A percentile compares a stretch with the other conserved stretches of the same genome.
phyloP scores from a whole-genome alignment of 768 basidiomycete genomes.

The Boletus insuetus region DNA sequence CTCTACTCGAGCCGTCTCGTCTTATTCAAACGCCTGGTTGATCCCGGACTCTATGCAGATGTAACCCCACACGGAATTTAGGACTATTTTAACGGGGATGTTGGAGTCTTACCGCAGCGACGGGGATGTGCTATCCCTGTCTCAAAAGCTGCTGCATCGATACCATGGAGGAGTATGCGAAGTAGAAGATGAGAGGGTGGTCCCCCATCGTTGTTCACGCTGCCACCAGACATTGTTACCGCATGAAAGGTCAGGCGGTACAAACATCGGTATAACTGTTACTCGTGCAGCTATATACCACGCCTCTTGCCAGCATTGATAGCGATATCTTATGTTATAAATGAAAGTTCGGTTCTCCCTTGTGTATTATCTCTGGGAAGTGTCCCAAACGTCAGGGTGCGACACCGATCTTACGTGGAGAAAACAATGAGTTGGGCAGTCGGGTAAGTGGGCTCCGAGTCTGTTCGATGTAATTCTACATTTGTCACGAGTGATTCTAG shows the following conservation, averaged over 20 bases:
- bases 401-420: no score
- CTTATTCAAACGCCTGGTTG: constrained; percentile 88
- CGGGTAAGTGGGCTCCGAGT: no score
- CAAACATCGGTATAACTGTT: constrained; percentile 39
- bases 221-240: constrained; percentile 51
- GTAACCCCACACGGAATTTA: constrained; percentile 79
- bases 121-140: constrained; percentile 84
- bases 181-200: constrained; percentile 64
- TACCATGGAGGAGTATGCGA: constrained; percentile 56
- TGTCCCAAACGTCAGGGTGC: no score
- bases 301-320: constrained; percentile 36
- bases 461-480: no score
- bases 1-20: constrained; percentile 76
- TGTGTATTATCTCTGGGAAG: background rate
- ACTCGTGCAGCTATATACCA: constrained; percentile 66
- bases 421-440: no score
- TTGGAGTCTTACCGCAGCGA: constrained; percentile 91
- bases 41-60: constrained; percentile 52
- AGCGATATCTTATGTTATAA: constrained; percentile 4
- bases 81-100: constrained; percentile 91
- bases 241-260: constrained; percentile 16
- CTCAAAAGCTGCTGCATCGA: constrained; percentile 76
- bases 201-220: constrained; percentile 43
- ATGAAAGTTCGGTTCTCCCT: background rate
- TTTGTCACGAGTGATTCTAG: no score